These are phyloP conservation scores for Polytrichum commune DNA, from an alignment of 225 moss, liverwort and hornwort species.

Conservation along the genomic window DNA sequence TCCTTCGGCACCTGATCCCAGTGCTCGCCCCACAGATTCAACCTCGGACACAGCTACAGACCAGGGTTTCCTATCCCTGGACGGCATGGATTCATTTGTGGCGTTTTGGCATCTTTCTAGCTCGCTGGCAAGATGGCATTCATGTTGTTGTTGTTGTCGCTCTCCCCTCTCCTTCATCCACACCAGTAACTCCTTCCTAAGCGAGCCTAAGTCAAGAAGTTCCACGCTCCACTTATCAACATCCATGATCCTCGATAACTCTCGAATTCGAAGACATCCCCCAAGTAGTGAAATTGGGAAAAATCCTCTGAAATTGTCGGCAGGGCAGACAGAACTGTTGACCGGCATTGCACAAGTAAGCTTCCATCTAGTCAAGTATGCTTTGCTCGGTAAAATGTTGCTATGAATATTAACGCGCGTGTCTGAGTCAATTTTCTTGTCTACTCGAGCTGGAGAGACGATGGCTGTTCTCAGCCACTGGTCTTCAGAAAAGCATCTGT, in stretches of 20 bases:
- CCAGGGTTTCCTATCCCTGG: background rate
- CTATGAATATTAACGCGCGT: background rate
- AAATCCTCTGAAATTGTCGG: too few species aligned
- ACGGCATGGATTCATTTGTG: background rate
- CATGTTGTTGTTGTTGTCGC: background rate
- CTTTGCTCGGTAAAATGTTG: slow-evolving; percentile 11
- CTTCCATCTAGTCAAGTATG: background rate
- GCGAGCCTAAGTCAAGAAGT: background rate
- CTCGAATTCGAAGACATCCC: too few species aligned
- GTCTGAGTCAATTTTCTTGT: too few species aligned
- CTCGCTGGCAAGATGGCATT: background rate
- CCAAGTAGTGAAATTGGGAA: too few species aligned
- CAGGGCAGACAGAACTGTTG: too few species aligned
- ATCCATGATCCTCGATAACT: too few species aligned
- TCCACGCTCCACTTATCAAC: too few species aligned
- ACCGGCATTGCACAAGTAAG: background rate
- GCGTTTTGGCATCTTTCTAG: background rate
- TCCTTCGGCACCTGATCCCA: fast-evolving
- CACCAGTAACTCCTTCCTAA: too few species aligned
- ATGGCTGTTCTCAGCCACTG: slow-evolving; percentile 9
- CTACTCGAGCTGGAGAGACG: too few species aligned
- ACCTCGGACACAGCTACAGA: background rate
- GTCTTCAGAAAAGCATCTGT: slow-evolving; percentile 1
- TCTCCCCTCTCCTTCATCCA: background rate
- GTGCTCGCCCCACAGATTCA: background rate